Conservation (phyloP, 306 rosid genomes). For the Sicyos edulis region DNA sequence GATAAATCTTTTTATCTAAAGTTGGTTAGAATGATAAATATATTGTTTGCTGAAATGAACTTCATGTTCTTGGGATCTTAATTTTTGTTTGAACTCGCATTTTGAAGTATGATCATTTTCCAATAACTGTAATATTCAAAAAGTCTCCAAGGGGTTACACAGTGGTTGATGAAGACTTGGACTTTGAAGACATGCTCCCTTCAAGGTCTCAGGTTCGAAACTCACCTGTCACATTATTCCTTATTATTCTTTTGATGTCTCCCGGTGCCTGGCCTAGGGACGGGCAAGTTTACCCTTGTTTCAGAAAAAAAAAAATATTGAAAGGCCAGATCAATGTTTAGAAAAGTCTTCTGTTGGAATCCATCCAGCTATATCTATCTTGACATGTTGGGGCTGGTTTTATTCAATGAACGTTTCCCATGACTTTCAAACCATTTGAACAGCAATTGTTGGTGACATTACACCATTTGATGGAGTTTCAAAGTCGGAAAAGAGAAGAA, state of each 20-base stretch:
- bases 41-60: neutral
- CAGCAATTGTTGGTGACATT: conserved; percentile 96
- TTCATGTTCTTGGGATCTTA: neutral
- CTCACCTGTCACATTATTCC: too few species aligned
- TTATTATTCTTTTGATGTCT: too few species aligned
- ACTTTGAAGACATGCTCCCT: too few species aligned
- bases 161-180: too few species aligned
- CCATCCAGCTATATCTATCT: neutral
- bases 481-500: conserved; percentile 62
- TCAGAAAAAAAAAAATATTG: too few species aligned
- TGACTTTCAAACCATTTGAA: conserved; percentile 14
- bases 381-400: neutral
- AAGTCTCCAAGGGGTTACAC: too few species aligned
- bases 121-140: neutral
- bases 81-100: neutral
- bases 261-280: too few species aligned
- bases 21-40: neutral
- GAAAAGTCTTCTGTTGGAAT: neutral
- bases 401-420: conserved; percentile 3
- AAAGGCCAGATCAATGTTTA: neutral
- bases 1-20: neutral
- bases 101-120: neutral
- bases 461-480: conserved; percentile 73
- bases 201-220: too few species aligned
- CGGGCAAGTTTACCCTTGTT: too few species aligned